These are phyloP conservation scores for Platismatia glauca DNA, from an alignment of 495 filamentous ascomycete genomes.

Conservation along the genomic window DNA sequence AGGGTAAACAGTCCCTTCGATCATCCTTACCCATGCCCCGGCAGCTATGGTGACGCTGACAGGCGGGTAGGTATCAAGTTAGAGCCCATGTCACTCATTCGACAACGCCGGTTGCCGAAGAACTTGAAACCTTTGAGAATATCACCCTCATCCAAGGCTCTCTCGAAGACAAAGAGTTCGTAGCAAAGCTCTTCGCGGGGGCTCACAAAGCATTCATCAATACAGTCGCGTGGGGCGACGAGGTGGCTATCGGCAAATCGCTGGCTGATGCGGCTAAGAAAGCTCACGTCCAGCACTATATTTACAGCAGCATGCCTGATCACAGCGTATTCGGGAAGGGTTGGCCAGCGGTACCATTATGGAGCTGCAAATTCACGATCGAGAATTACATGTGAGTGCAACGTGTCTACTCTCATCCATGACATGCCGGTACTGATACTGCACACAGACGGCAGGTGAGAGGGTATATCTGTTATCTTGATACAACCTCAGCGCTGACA, in stretches of 20 bases:
- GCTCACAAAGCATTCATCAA: conserved; percentile 93
- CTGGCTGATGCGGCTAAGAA: conserved; percentile 84
- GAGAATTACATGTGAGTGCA: conserved; percentile 69
- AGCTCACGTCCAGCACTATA: conserved; percentile 77
- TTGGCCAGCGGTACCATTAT: conserved; percentile 79
- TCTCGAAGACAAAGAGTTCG: conserved; percentile 62
- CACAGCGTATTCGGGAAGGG: conserved; percentile 63
- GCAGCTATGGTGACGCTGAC: neutral
- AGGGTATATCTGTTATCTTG: neutral
- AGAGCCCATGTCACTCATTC: conserved; percentile 79
- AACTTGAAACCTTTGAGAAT: conserved; percentile 71
- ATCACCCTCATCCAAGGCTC: conserved; percentile 76
- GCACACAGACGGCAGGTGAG: neutral
- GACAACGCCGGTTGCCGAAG: conserved; percentile 65
- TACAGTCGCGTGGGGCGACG: conserved; percentile 95
- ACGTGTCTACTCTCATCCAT: neutral
- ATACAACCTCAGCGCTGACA: neutral
- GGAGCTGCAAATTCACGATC: conserved; percentile 83
- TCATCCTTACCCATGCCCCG: neutral
- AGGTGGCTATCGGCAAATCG: conserved; percentile 75
- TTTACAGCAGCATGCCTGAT: conserved; percentile 96
- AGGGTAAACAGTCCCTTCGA: conserved; percentile 32
- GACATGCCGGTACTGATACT: neutral
- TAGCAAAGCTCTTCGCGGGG: conserved; percentile 69
- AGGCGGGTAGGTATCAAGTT: conserved; percentile 51